These are phyloP conservation scores for Houttuynia cordata DNA, from an alignment of 164 flowering plant species.

Conservation along the genomic window DNA sequence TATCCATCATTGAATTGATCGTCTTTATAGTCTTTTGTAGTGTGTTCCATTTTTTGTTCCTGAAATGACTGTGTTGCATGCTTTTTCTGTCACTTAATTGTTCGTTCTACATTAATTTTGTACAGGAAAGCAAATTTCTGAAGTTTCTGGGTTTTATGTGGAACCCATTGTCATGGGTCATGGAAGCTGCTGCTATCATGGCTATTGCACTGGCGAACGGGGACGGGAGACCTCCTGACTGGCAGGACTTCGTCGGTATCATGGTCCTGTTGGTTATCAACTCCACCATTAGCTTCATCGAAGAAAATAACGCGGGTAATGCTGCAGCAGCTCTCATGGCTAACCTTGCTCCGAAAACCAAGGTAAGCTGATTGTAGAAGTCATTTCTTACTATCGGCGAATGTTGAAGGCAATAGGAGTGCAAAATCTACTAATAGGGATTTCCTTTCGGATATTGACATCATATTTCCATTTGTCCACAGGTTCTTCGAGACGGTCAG, in stretches of 20 bases:
- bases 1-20: background rate
- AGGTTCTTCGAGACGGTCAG: constrained; percentile 71
- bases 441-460: background rate
- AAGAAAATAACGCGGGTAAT: constrained; percentile 77
- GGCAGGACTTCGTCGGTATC: constrained; percentile 76
- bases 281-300: constrained; percentile 71
- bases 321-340: constrained; percentile 85
- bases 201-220: constrained; percentile 72
- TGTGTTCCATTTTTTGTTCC: background rate
- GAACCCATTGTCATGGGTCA: constrained; percentile 78
- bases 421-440: too few relatives aligned
- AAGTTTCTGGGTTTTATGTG: constrained; percentile 81
- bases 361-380: constrained; percentile 21
- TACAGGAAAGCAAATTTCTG: constrained; percentile 64
- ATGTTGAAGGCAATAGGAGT: too few relatives aligned
- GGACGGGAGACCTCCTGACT: constrained; percentile 58
- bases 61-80: too few relatives aligned
- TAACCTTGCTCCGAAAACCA: constrained; percentile 71
- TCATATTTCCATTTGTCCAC: background rate
- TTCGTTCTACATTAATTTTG: background rate
- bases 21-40: constrained; percentile 1
- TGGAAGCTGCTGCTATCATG: constrained; percentile 76
- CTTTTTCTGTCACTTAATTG: background rate
- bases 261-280: constrained; percentile 47
- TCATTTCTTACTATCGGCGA: background rate